phyloP scores from a whole-genome alignment of 345 rosid genomes.

The Linum trigynum region DNA sequence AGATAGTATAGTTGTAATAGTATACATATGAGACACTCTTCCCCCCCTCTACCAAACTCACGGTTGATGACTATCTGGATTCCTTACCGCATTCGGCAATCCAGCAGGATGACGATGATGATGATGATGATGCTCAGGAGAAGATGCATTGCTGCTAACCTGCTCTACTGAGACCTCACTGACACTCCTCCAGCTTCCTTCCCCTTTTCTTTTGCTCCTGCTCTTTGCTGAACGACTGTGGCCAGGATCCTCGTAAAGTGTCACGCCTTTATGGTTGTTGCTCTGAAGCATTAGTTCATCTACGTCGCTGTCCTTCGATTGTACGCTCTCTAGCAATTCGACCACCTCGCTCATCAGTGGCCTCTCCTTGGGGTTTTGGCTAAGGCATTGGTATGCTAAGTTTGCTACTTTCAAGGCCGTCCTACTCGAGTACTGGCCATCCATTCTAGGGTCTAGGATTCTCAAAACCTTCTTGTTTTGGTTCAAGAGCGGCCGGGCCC shows the following conservation, averaged over 20 bases:
- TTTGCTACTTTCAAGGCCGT: slow-evolving; percentile 63
- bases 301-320: slow-evolving; percentile 37
- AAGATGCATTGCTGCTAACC: background rate
- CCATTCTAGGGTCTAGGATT: slow-evolving; percentile 88
- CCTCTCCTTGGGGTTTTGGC: slow-evolving; percentile 88
- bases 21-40: background rate
- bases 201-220: slow-evolving; percentile 40
- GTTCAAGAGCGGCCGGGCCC: slow-evolving; percentile 88
- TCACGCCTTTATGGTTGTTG: slow-evolving; percentile 27
- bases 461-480: slow-evolving; percentile 74
- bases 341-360: slow-evolving; percentile 85
- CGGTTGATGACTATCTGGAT: background rate
- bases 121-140: background rate
- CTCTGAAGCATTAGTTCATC: slow-evolving; percentile 20
- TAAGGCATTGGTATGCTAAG: slow-evolving; percentile 78
- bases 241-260: slow-evolving; percentile 42
- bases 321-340: slow-evolving; percentile 53
- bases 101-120: no score
- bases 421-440: slow-evolving; percentile 60
- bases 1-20: no score
- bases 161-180: slow-evolving; percentile 19
- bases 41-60: background rate
- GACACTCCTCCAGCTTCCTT: slow-evolving; percentile 10
- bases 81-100: background rate
- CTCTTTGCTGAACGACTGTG: slow-evolving; percentile 22